A percentile compares a stretch with the other conserved stretches of the same genome.
These are phyloP conservation scores for Mycena rebaudengoi DNA, from an alignment of 768 basidiomycete species.

Conservation along the genomic window DNA sequence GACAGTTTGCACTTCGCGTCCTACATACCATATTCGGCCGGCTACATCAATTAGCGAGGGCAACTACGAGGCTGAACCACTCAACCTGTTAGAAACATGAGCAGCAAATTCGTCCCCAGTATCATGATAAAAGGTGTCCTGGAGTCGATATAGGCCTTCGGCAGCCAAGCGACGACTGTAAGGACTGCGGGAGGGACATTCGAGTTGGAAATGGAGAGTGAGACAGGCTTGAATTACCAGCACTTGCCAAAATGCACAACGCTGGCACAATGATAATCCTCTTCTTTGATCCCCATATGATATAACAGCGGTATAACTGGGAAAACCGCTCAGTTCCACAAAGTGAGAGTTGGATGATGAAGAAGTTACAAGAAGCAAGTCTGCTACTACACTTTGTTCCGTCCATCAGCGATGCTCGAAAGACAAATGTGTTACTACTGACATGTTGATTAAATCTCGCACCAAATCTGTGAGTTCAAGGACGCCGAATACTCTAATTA, in stretches of 20 bases:
- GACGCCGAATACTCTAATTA: not conserved
- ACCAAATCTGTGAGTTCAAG: constrained; percentile 3
- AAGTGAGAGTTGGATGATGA: constrained; percentile 1
- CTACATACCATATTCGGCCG: constrained; percentile 12
- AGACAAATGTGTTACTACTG: not conserved
- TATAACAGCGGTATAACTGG: constrained; percentile 9
- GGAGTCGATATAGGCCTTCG: not conserved
- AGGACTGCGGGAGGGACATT: constrained; percentile 2
- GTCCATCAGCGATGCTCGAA: not conserved
- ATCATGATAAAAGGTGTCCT: constrained; percentile 7
- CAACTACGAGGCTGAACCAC: not conserved
- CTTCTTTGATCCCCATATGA: constrained; percentile 8
- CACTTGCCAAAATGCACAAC: constrained; percentile 11
- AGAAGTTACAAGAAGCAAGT: constrained; percentile 7
- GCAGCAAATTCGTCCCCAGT: constrained; percentile 11
- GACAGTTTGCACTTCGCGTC: constrained; percentile 4
- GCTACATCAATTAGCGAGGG: constrained; percentile 2
- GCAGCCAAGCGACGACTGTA: not conserved
- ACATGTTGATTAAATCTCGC: not conserved
- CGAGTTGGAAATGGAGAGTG: not conserved
- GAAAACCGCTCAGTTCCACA: constrained; percentile 1
- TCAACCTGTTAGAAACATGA: constrained; percentile 14
- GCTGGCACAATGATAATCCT: constrained; percentile 5
- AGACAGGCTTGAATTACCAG: not conserved
- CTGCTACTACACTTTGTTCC: constrained; percentile 1